Evolutionary conservation across 116 monocot genomes (phyloP), one percentile per base, ranked within the genome.

Genomic region (Trichopus zeylanicus): DNA sequence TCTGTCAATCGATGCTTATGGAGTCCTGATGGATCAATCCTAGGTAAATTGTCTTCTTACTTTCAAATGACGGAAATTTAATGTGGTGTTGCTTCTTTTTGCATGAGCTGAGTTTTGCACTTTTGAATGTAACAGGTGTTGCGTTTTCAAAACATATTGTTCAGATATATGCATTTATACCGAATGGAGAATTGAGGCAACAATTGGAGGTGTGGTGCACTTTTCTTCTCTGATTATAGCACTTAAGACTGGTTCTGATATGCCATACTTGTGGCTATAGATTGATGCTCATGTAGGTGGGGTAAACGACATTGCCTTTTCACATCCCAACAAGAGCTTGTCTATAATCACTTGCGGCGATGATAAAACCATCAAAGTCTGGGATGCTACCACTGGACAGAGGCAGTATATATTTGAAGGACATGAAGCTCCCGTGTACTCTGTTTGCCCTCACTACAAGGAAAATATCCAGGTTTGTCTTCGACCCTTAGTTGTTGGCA

Each of bases 381-480:
- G 93, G 93, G 92, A 92, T 84, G 92, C 84, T 46, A 51, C 63
- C 23, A 79, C 84, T 39, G 84, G 93, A 23, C 88, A 93, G 46
- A 79, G 60, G 37, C 93, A 88, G 37, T 77, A 82, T 57, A 69
- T 68, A 18, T 88, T 93, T 70, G 88, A 93, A 79, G 93, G 88
- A 11, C 88, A 93, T 67, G 93, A 88, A 67, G 82, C 93, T 59
- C 88, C 88, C 64, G 93, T 93, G 1, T 93, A 81, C 71, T 93
- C 93, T 70, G 79, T 93, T 21, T 93, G 93, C 46, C 93, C 93
- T 75, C 93, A 93, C 59, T 81, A 67, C 59, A 93, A 93, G 54
- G 93, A 88, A 27, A 35, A 75, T 27, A 85, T 93, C 48, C 88
- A 93, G 85, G 93, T 93, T 63, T 49, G 21, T 39, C 30, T 24